Conservation (phyloP, 306 rosid species). For the Vigna trinervia region DNA sequence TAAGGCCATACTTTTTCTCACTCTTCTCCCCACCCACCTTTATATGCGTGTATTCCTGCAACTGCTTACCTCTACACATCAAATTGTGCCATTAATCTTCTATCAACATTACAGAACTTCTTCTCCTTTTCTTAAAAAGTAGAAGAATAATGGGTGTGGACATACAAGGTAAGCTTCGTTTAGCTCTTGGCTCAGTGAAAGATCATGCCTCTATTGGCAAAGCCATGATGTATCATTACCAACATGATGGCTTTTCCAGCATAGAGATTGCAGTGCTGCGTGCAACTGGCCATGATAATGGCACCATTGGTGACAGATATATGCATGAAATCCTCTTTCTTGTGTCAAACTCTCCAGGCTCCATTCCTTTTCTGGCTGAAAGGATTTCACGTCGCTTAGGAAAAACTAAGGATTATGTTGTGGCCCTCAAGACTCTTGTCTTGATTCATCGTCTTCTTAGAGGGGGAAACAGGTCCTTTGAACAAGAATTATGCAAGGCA, state of each 20-base stretch:
- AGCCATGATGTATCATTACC: conserved; percentile 60
- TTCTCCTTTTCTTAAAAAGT: not conserved
- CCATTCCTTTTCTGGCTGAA: conserved; percentile 66
- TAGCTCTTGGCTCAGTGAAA: conserved; percentile 60
- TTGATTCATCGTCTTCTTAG: conserved; percentile 67
- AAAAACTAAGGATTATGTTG: conserved; percentile 60
- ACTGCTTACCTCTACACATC: conserved; percentile 44
- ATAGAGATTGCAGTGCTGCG: conserved; percentile 66
- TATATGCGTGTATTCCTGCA: conserved; percentile 47
- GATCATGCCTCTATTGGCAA: conserved; percentile 71
- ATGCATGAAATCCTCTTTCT: conserved; percentile 73
- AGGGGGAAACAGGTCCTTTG: conserved; percentile 64
- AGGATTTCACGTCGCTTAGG: conserved; percentile 56
- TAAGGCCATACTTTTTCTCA: conserved; percentile 35
- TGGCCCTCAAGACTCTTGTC: conserved; percentile 66
- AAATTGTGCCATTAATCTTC: conserved; percentile 38
- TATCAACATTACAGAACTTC: conserved; percentile 27
- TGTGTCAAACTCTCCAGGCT: conserved; percentile 60
- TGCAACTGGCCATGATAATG: conserved; percentile 60
- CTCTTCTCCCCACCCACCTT: conserved; percentile 40
- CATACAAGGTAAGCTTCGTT: conserved; percentile 56
- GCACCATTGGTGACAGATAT: conserved; percentile 64
- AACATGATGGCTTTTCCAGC: conserved; percentile 56
- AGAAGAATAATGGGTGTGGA: conserved; percentile 53
- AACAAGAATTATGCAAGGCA: conserved; percentile 57